phyloP scores from a whole-genome alignment of 331 rosid genomes.

The Spiraea crenata region DNA sequence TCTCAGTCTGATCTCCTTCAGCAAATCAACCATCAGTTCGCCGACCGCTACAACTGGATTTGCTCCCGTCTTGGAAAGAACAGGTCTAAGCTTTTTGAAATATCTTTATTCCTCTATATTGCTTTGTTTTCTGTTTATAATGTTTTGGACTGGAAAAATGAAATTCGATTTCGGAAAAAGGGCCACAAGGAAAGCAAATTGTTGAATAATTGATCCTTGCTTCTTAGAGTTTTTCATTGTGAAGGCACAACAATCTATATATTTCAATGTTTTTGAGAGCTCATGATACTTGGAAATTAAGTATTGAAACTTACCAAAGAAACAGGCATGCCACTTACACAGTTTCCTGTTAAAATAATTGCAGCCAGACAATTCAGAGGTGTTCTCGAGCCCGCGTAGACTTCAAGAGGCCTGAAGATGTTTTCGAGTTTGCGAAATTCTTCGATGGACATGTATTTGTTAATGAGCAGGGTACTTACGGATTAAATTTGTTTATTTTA shows the following conservation, averaged over 20 bases:
- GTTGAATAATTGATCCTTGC: background rate
- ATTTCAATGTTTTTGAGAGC: background rate
- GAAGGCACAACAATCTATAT: background rate
- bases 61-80: constrained; percentile 71
- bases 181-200: background rate
- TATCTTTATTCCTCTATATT: background rate
- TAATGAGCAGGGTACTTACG: constrained; percentile 70
- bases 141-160: background rate
- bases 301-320: background rate
- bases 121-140: background rate
- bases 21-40: constrained; percentile 59
- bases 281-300: background rate
- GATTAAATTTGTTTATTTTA: constrained; percentile 6
- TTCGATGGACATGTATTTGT: constrained; percentile 90
- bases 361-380: constrained; percentile 74
- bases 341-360: constrained; percentile 34
- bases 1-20: constrained; percentile 74
- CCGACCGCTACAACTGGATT: constrained; percentile 64
- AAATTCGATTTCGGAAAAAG: background rate
- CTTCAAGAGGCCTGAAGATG: constrained; percentile 69
- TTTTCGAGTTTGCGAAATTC: constrained; percentile 75
- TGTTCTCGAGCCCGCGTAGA: constrained; percentile 80
- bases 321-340: constrained; percentile 15
- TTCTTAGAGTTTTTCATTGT: background rate
- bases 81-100: constrained; percentile 62